Base-by-base conservation (phyloP, 148 eudicot species). In the Rhododendron kiyosumense region DNA sequence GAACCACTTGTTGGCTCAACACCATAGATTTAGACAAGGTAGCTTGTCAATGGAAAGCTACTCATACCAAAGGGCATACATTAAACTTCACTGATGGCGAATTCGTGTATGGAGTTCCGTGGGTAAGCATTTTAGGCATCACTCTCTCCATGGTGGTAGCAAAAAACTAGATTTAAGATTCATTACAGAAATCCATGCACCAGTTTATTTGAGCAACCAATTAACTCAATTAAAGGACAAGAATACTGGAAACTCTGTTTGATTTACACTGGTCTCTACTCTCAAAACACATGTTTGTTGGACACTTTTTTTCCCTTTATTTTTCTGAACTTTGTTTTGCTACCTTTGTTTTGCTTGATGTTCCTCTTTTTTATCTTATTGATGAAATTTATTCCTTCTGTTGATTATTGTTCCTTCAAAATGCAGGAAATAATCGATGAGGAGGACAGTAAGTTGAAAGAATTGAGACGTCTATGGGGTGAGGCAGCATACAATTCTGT, bases 401-500 rank as follows among this genome's bases (percentile, higher is more conserved):
- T 71, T 17, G 18, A 46, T 73, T 69, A 71, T 18, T 52, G 15
- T 82, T 78, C 81, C 41, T 77, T 20, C 41, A 30, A 30, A 80
- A 80, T 81, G 77, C 84, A 89, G 91, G 86, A 83, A 83, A 81
- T 73, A 36, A 85, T 89, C 30, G 83, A 89, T 41, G 89, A 89
- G 69, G 85, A 87, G 15, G 91, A 89, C 34, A 63, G 9, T 8
- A 59, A 82, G 48, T 84, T 87, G 86, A 85, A 84, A 85, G 79
- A 61, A 7, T 63, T 89, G 82, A 89, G 78, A 69, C 76, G 48
- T 78, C 81, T 71, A 36, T 82, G 87, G 67, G 89, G 89, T 18
- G 86, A 78, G 52, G 78, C 77, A 30, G 86, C 79, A 26, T 89
- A 85, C 57, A 57, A 83, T 11, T 81, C 91, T 77, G 89, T 89